A percentile compares a stretch with the other conserved stretches of the same genome.
Evolutionary conservation across 164 flowering plant genomes (phyloP).

Genomic region (Santalum album): DNA sequence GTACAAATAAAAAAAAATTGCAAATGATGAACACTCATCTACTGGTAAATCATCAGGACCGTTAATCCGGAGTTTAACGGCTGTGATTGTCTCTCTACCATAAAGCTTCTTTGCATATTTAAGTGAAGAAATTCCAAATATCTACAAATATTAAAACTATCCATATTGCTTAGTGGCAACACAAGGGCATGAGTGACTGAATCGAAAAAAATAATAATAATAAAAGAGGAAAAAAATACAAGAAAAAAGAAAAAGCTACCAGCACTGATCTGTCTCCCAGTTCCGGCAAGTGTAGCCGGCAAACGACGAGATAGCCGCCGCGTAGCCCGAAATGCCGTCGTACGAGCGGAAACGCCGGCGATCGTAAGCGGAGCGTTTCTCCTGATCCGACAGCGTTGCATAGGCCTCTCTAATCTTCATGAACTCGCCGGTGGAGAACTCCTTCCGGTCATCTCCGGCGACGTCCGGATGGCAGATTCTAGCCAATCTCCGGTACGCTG

Average conservation of each 20-base stretch:
- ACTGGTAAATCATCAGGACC: too few relatives aligned
- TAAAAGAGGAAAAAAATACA: too few relatives aligned
- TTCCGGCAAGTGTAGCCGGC: constrained; percentile 19
- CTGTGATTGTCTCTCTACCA: too few relatives aligned
- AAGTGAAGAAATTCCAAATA: too few relatives aligned
- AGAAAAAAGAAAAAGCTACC: constrained; percentile 17
- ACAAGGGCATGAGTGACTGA: too few relatives aligned
- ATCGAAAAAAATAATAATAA: too few relatives aligned
- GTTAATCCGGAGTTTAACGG: too few relatives aligned
- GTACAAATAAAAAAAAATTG: too few relatives aligned
- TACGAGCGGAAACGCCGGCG: constrained; percentile 11
- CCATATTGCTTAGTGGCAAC: too few relatives aligned
- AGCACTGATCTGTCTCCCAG: constrained; percentile 55
- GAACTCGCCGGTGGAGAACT: constrained; percentile 33
- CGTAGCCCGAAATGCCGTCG: constrained; percentile 1
- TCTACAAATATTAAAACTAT: too few relatives aligned
- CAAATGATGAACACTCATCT: too few relatives aligned
- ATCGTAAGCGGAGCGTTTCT: constrained; percentile 48
- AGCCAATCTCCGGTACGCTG: constrained; percentile 47
- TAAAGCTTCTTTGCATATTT: too few relatives aligned
- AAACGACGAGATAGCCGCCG: constrained; percentile 9
- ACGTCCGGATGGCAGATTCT: constrained; percentile 52
- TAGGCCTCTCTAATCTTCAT: constrained; percentile 46
- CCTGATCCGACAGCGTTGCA: constrained; percentile 45
- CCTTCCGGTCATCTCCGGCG: constrained; percentile 23